A percentile compares a stretch with the other conserved stretches of the same genome.
Evolutionary conservation across 2,329 filamentous ascomycete genomes (phyloP).

Genomic region (Colletotrichum incanum): DNA sequence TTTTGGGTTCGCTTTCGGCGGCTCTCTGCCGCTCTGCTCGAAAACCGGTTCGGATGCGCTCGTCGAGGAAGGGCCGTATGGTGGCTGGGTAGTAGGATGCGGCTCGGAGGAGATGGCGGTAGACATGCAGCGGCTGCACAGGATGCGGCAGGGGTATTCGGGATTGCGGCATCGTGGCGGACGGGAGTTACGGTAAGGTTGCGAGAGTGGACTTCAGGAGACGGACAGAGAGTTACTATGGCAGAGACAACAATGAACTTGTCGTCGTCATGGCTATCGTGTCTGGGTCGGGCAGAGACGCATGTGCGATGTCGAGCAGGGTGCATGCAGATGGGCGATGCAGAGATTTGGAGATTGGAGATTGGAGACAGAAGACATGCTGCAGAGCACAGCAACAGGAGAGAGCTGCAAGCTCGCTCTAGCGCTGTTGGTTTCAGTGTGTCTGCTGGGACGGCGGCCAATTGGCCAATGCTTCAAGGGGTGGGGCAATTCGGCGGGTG

Average conservation of each 20-base stretch:
- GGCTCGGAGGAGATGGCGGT: constrained; percentile 74
- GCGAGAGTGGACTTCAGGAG: too few relatives aligned
- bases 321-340: constrained; percentile 36
- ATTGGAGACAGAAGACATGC: constrained; percentile 17
- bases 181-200: background rate
- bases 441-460: background rate
- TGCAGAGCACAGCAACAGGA: background rate
- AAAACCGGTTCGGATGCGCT: constrained; percentile 63
- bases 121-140: constrained; percentile 61
- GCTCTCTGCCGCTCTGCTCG: constrained; percentile 49
- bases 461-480: constrained; percentile 24
- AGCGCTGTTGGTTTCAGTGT: background rate
- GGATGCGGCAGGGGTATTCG: constrained; percentile 53
- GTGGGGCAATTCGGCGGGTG: background rate
- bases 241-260: constrained; percentile 2
- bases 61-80: constrained; percentile 61
- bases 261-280: background rate
- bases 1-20: constrained; percentile 53
- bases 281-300: constrained; percentile 30
- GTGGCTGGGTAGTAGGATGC: constrained; percentile 71
- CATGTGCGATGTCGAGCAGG: constrained; percentile 39
- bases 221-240: background rate
- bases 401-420: background rate
- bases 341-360: constrained; percentile 16
- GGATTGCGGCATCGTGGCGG: constrained; percentile 18